Base-by-base conservation (phyloP, 257 asterid species). In the Lantana camara region DNA sequence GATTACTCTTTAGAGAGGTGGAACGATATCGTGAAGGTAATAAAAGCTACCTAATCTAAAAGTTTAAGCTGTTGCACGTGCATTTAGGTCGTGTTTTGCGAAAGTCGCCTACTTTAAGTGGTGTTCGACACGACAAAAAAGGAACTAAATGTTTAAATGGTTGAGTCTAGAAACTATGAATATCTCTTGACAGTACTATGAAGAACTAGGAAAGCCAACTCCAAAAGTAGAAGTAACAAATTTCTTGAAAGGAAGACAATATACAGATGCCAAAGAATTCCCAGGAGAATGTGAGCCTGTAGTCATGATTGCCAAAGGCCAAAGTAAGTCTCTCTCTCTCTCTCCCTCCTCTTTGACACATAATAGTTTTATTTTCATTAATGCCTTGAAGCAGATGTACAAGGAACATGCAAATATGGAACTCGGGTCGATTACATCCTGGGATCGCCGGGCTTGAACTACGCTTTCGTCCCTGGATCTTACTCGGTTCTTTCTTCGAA, bases 231-330 rank as follows among this genome's bases (percentile, higher is more conserved):
- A 89, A 71, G 96, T 92, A 17, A 85, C 83, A 32, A 83, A 68
- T 29, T 83, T 83, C 74, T 72, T 92, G 90, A 89, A 85, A 69
- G 82, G 71, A 45, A 87, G 76, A 70, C 82, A 77, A 16, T 92
- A 85, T 70, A 75, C 35, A 16, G 97, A 92, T 70, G 89, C 97
- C 19, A 92, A 92, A 70, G 72, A 77, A 34, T 89, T 75, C 77
- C 85, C 85, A 8, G 98, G 96, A 50, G 95, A 92, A 68, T 87
- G 83, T 38, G 97, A 92, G 66, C 87, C 96, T 5, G 80, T 89
- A 7, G 95, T 92, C 75, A 85, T 87, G 86, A 87, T 89, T 14
- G 91, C 97, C 80, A 85, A 87, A 82, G 98, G 96, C 87, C 98
- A 89, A 85, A 89, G 98, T 92, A 87, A 44, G 24, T 67, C 49